phyloP scores from a whole-genome alignment of 106 monocot genomes.

The Gastrodia elata region DNA sequence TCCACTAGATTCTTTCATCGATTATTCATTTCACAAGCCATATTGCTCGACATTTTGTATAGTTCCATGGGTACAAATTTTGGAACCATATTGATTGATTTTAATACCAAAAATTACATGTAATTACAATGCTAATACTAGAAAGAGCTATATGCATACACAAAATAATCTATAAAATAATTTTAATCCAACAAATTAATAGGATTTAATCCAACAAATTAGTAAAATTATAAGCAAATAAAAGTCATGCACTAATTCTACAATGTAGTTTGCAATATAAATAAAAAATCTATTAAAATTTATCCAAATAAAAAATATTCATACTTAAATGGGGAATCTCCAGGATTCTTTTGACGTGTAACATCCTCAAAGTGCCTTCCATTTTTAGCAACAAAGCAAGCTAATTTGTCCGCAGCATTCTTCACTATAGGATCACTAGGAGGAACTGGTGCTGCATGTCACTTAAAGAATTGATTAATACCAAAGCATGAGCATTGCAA shows the following conservation, averaged over 20 bases:
- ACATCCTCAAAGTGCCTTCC: constrained; percentile 83
- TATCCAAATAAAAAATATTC: constrained; percentile 13
- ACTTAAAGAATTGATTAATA: constrained; percentile 99
- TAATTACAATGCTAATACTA: too few species aligned
- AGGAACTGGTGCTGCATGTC: constrained; percentile 87
- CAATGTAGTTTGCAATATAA: not conserved
- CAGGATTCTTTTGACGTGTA: constrained; percentile 92
- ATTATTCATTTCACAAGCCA: too few species aligned
- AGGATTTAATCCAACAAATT: not conserved
- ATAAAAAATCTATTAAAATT: not conserved
- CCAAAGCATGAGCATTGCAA: constrained; percentile 71
- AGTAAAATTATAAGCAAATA: not conserved
- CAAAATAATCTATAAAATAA: too few species aligned
- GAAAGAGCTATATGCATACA: too few species aligned
- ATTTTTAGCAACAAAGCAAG: constrained; percentile 91
- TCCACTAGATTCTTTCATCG: too few species aligned
- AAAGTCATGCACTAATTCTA: not conserved
- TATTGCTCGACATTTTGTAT: too few species aligned
- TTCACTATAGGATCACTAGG: constrained; percentile 76
- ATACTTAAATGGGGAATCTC: constrained; percentile 97
- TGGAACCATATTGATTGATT: too few species aligned
- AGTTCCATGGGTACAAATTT: too few species aligned
- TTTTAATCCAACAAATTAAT: too few species aligned
- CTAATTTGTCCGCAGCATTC: constrained; percentile 84
- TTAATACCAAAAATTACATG: too few species aligned